Conservation (phyloP, 768 basidiomycete species). For the Imleria badia region DNA sequence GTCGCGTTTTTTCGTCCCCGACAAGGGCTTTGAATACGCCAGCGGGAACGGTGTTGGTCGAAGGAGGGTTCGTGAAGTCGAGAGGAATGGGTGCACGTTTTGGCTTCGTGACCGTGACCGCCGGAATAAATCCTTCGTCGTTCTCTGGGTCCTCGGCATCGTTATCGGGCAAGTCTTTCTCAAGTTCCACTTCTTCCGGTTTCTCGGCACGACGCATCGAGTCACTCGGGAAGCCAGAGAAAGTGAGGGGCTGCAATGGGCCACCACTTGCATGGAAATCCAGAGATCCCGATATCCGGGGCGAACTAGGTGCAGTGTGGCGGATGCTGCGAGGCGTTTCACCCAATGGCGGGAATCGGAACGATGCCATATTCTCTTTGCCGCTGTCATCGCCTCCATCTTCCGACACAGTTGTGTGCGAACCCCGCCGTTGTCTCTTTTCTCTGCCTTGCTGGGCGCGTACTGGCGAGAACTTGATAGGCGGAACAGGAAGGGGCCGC, state of each 20-base stretch:
- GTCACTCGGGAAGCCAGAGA: constrained; percentile 56
- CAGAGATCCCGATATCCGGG: constrained; percentile 32
- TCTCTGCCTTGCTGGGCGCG: constrained; percentile 66
- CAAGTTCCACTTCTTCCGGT: constrained; percentile 8
- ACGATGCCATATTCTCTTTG: constrained; percentile 65
- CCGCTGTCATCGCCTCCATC: constrained; percentile 49
- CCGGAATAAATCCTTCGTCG: constrained; percentile 17
- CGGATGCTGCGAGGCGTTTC: constrained; percentile 52
- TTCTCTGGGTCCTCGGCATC: constrained; percentile 11
- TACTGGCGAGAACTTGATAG: constrained; percentile 24
- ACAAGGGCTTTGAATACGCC: constrained; percentile 82
- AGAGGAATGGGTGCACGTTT: constrained; percentile 75
- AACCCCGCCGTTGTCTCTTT: constrained; percentile 68
- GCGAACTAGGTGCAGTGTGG: constrained; percentile 43
- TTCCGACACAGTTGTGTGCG: constrained; percentile 32
- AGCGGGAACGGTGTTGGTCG: constrained; percentile 78
- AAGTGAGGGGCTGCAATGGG: constrained; percentile 52
- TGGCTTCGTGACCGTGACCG: constrained; percentile 30
- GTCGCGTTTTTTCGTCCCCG: constrained; percentile 64
- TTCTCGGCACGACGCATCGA: constrained; percentile 27
- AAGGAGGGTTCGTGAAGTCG: constrained; percentile 70
- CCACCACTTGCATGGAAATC: constrained; percentile 20
- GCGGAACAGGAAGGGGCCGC: constrained; percentile 42
- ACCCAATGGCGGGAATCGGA: constrained; percentile 65
- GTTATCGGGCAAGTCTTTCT: constrained; percentile 6